Percentiles rank a stretch among this genome's conserved stretches.
Evolutionary conservation across 495 filamentous ascomycete species (phyloP).

Genomic region (Tuber brumale): DNA sequence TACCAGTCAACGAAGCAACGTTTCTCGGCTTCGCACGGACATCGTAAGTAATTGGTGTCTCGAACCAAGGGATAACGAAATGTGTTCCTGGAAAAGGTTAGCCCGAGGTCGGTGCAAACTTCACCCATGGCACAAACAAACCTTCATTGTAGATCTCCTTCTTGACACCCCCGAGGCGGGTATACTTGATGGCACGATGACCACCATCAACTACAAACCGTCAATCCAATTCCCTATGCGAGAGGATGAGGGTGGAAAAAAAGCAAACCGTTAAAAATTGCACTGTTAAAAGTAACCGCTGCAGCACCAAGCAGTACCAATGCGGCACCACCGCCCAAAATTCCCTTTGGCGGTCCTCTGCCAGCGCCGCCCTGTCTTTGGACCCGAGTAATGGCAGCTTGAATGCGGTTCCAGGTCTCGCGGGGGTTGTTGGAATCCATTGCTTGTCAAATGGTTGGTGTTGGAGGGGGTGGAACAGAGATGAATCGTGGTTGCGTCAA

Average conservation of each 20-base stretch:
- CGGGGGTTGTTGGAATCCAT: conserved; percentile 49
- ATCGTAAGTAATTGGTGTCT: conserved; percentile 93
- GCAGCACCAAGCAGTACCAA: conserved; percentile 61
- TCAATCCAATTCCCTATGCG: conserved; percentile 12
- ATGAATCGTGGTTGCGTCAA: neutral
- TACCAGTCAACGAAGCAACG: conserved; percentile 93
- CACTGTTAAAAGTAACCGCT: conserved; percentile 62
- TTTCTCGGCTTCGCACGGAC: conserved; percentile 95
- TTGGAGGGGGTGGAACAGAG: neutral
- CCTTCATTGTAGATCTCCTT: conserved; percentile 97
- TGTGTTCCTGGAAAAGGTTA: conserved; percentile 65
- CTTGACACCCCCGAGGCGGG: conserved; percentile 82
- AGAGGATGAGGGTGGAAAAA: neutral
- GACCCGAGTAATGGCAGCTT: conserved; percentile 51
- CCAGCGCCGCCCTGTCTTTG: conserved; percentile 49
- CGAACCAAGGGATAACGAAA: conserved; percentile 88
- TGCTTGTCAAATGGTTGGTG: neutral
- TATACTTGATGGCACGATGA: conserved; percentile 98
- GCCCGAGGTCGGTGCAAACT: conserved; percentile 5
- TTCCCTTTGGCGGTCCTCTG: conserved; percentile 44
- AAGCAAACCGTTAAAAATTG: conserved; percentile 79
- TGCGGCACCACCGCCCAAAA: conserved; percentile 52
- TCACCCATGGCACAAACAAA: neutral
- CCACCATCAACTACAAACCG: conserved; percentile 75
- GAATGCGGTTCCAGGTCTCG: conserved; percentile 60